A percentile compares a stretch with the other conserved stretches of the same genome.
These are phyloP conservation scores for Xylaria sp. DNA, from an alignment of 2,329 filamentous ascomycete genomes.

Conservation along the genomic window DNA sequence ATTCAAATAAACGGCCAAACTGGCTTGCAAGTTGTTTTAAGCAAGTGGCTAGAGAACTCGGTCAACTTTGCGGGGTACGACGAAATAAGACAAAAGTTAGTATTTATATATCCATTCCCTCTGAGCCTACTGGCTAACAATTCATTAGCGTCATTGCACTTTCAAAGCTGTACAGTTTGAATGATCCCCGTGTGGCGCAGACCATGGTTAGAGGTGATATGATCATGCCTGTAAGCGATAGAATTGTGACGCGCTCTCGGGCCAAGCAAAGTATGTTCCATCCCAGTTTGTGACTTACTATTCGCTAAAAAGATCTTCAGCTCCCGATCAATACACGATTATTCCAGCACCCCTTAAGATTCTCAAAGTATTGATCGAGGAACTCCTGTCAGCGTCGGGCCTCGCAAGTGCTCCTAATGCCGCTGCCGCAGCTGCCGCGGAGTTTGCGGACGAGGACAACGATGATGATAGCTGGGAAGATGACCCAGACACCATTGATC, in stretches of 20 bases:
- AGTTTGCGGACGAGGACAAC: constrained; percentile 69
- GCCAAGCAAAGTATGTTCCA: constrained; percentile 76
- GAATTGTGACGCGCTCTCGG: constrained; percentile 94
- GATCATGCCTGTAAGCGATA: constrained; percentile 79
- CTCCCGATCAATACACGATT: constrained; percentile 89
- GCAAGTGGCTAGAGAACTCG: constrained; percentile 97
- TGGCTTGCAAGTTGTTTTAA: constrained; percentile 88
- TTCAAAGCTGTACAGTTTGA: constrained; percentile 88
- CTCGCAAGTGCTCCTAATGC: constrained; percentile 68
- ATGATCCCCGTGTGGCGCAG: constrained; percentile 81
- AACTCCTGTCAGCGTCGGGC: constrained; percentile 84
- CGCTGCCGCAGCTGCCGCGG: constrained; percentile 69
- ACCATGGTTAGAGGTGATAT: constrained; percentile 92
- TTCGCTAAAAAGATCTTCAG: constrained; percentile 56
- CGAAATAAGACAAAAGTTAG: constrained; percentile 94
- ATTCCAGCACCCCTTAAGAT: constrained; percentile 94
- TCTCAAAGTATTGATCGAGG: constrained; percentile 92
- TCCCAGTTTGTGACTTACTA: constrained; percentile 33
- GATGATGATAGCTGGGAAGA: constrained; percentile 93
- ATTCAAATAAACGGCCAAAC: constrained; percentile 82
- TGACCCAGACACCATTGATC: constrained; percentile 78
- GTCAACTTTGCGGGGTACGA: constrained; percentile 98
- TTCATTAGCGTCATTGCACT: constrained; percentile 82
- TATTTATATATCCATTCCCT: constrained; percentile 43
- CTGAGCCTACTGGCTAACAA: constrained; percentile 47